A percentile compares a stretch with the other conserved stretches of the same genome.
Evolutionary conservation across 2,329 filamentous ascomycete species (phyloP).

Genomic region (Orbilia oligospora): DNA sequence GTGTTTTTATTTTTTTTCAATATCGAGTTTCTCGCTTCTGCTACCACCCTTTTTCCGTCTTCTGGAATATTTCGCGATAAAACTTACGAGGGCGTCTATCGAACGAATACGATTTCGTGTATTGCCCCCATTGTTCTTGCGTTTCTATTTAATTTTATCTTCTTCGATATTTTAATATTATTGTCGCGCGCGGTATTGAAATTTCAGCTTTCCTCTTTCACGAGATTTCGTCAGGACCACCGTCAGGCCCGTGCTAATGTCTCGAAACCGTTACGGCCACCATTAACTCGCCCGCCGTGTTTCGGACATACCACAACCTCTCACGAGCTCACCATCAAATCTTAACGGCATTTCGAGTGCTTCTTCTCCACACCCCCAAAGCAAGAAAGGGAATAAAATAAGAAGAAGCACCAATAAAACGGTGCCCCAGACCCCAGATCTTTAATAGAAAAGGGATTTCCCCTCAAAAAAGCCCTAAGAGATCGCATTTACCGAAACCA

Average conservation of each 20-base stretch:
- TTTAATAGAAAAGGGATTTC: slow-evolving; percentile 9
- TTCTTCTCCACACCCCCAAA: not conserved
- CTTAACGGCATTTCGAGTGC: slow-evolving; percentile 9
- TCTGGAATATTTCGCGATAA: slow-evolving; percentile 41
- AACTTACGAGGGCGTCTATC: slow-evolving; percentile 10
- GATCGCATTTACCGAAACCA: slow-evolving; percentile 39
- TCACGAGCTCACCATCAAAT: slow-evolving; percentile 15
- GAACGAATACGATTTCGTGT: slow-evolving; percentile 9
- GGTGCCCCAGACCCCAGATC: slow-evolving; percentile 32
- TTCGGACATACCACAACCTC: slow-evolving; percentile 39
- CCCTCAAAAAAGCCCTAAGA: slow-evolving; percentile 2
- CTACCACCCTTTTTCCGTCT: slow-evolving; percentile 31
- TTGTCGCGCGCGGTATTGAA: slow-evolving; percentile 26
- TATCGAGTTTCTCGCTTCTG: slow-evolving; percentile 44
- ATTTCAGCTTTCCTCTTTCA: not conserved
- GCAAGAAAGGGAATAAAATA: not conserved
- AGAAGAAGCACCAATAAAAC: slow-evolving; percentile 5
- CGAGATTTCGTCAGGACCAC: slow-evolving; percentile 41
- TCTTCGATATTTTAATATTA: slow-evolving; percentile 19
- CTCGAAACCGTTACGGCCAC: slow-evolving; percentile 48
- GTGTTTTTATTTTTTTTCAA: slow-evolving; percentile 33
- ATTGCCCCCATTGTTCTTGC: slow-evolving; percentile 12
- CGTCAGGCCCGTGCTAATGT: slow-evolving; percentile 36
- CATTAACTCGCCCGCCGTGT: slow-evolving; percentile 51
- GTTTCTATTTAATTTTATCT: slow-evolving; percentile 10